Base-by-base conservation (phyloP, 768 basidiomycete genomes). In the Multifurca ochricompacta region DNA sequence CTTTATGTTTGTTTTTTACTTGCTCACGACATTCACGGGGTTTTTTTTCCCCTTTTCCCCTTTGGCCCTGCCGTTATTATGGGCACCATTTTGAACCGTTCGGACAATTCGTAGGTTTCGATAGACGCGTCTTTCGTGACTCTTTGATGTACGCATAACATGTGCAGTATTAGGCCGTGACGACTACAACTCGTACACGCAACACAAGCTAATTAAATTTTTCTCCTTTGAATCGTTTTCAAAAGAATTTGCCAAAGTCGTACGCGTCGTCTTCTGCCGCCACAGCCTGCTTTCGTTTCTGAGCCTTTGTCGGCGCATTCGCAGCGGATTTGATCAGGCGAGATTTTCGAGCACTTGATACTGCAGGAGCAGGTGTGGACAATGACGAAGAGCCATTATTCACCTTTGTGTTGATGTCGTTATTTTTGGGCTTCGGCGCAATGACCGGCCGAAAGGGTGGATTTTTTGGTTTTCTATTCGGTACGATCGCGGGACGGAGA, bases 201-300 rank as follows among this genome's bases (percentile, higher is more conserved):
- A 11, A 50, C 7, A 8, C 19, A 34, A 21, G 39, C 11, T 21
- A 37, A 41, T 30, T 40, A 40, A 49, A 31, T 27, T 27, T 8
- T 21, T 8, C 7, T 32, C 31, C 42, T 43, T 35, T 18, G n/a
- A 35, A 5, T 27, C 19, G 11, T 16, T 23, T 8, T 42, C 23
- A 67, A 66, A 83, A 83, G 70, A 79, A 83, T 63, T 75, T 73
- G 34, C 71, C 71, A 64, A 85, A 85, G 64, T 81, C 77, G 64
- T 83, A 84, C 27, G 72, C 75, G 63, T 75, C 70, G 40, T 66
- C 70, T 51, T 41, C 53, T 6, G 45, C 61, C 2, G 55, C 51
- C 7, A 58, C 52, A 14, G 55, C 61, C 63, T 63, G 68, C 52
- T 69, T 67, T 23, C 30, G 46, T 4, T 28, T 48, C 19, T n/a